These are phyloP conservation scores for Sarcomyxa edulis DNA, from an alignment of 768 basidiomycete species.

Conservation along the genomic window DNA sequence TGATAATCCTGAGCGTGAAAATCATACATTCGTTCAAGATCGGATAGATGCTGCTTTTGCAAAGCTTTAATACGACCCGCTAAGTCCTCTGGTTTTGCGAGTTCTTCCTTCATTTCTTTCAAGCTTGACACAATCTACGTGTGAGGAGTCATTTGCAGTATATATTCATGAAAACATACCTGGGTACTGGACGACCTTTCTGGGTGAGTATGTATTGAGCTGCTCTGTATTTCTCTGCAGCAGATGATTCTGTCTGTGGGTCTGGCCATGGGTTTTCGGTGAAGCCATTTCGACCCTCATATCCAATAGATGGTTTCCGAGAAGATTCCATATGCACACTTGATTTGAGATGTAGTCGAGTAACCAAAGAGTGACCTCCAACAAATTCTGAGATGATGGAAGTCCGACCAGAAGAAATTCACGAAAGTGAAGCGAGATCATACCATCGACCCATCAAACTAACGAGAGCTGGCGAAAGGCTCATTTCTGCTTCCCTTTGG, in stretches of 20 bases:
- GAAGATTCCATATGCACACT: not conserved
- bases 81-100: conserved; percentile 22
- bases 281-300: conserved; percentile 11
- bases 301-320: conserved; percentile 1
- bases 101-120: conserved; percentile 28
- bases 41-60: conserved; percentile 23
- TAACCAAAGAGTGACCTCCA: too few species aligned
- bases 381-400: too few species aligned
- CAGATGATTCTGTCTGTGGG: conserved; percentile 6
- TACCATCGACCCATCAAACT: too few species aligned
- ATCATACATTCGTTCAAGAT: conserved; percentile 32
- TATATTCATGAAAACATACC: conserved; percentile 22
- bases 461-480: too few species aligned
- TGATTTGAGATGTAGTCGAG: too few species aligned
- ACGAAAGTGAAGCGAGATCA: too few species aligned
- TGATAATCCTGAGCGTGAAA: conserved; percentile 29
- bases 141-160: not conserved
- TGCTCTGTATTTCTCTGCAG: conserved; percentile 24
- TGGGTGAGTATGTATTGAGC: conserved; percentile 35
- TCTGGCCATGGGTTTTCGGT: conserved; percentile 1
- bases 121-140: conserved; percentile 16
- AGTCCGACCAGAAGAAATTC: too few species aligned
- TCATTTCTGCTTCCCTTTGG: too few species aligned
- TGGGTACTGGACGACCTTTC: conserved; percentile 31
- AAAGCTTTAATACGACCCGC: conserved; percentile 20